Base-by-base conservation (phyloP, 306 rosid genomes). In the Cucurbita moschata region DNA sequence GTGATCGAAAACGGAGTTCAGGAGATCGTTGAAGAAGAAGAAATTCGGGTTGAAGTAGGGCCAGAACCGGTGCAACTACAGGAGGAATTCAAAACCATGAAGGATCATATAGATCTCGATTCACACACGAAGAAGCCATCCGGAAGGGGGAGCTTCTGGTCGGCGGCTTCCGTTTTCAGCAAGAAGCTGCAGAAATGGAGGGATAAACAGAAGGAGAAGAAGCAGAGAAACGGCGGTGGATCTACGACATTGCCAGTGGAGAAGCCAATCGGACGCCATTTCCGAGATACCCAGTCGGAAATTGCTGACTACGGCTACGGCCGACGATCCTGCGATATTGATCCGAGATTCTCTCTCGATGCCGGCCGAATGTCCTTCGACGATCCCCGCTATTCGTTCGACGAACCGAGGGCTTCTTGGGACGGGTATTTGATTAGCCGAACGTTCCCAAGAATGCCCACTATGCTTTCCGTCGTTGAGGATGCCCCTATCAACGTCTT, bases 121-220 rank as follows among this genome's bases (percentile, higher is more conserved):
- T 86, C 92, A 0, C 92, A 90, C 59, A 74, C 88, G 4, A 94
- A 91, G 88, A 94, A 89, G 75, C 73, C 62, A 12, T 35, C 71
- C 75, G 84, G 89, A 10, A 90, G 88, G 59, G 96, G 98, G 0
- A 91, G 99, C 53, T 91, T 94, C 83, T 91, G 96, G 99, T 87
- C 96, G 0, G 99, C 99, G 0, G 99, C 99, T n/a, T 94, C 99
- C 5, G 99, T 94, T 2, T 94, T 94, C 86, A 94, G 97, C 86
- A 94, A 91, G 81, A 94, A 91, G 77, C 76, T 89, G 16, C 99
- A 94, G 91, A 91, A 94, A 71, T 94, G 99, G 99, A 84, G 99
- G 74, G 96, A 87, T 75, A 94, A 91, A 76, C 99, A 94, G 90
- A 94, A 94, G 84, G 79, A 82, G 16, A 94, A 94, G 87, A 94